Percentiles rank a stretch among this genome's conserved stretches.
These are phyloP conservation scores for Alternaria panax DNA, from an alignment of 2,329 filamentous ascomycete species.

Conservation along the genomic window DNA sequence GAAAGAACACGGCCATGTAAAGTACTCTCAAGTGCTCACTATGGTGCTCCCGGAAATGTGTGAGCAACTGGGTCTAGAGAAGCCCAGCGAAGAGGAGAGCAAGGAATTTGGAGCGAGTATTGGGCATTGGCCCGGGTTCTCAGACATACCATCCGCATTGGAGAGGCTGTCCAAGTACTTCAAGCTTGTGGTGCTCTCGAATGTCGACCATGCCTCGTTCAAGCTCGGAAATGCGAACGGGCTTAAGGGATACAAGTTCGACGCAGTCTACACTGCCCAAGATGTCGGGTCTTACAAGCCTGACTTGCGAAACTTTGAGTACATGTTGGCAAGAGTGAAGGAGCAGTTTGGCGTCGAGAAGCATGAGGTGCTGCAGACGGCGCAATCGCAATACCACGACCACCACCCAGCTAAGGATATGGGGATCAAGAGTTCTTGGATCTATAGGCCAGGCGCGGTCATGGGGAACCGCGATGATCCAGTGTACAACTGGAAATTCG, in stretches of 20 bases:
- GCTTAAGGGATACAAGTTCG: slow-evolving; percentile 64
- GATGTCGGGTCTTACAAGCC: slow-evolving; percentile 78
- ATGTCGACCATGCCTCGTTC: slow-evolving; percentile 65
- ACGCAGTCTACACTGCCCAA: slow-evolving; percentile 73
- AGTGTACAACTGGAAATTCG: slow-evolving; percentile 62
- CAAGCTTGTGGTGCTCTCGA: slow-evolving; percentile 68
- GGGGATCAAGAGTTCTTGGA: slow-evolving; percentile 70
- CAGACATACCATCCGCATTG: slow-evolving; percentile 65
- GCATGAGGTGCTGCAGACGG: slow-evolving; percentile 69
- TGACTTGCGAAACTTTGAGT: slow-evolving; percentile 68
- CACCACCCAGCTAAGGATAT: slow-evolving; percentile 69
- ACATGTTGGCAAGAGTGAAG: slow-evolving; percentile 64
- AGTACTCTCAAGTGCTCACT: slow-evolving; percentile 67
- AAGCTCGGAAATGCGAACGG: slow-evolving; percentile 56
- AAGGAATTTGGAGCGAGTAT: slow-evolving; percentile 61
- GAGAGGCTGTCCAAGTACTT: slow-evolving; percentile 58
- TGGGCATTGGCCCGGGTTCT: slow-evolving; percentile 64
- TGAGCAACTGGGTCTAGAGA: slow-evolving; percentile 50
- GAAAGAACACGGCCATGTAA: slow-evolving; percentile 61
- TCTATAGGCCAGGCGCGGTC: slow-evolving; percentile 60
- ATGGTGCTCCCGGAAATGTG: slow-evolving; percentile 59
- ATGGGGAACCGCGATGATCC: slow-evolving; percentile 57
- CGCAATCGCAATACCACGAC: slow-evolving; percentile 72
- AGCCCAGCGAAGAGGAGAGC: slow-evolving; percentile 52
- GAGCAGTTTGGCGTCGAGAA: slow-evolving; percentile 64